Evolutionary conservation across 2,329 filamentous ascomycete genomes (phyloP), one percentile per base, ranked within the genome.

Genomic region (Botrytis deweyae): DNA sequence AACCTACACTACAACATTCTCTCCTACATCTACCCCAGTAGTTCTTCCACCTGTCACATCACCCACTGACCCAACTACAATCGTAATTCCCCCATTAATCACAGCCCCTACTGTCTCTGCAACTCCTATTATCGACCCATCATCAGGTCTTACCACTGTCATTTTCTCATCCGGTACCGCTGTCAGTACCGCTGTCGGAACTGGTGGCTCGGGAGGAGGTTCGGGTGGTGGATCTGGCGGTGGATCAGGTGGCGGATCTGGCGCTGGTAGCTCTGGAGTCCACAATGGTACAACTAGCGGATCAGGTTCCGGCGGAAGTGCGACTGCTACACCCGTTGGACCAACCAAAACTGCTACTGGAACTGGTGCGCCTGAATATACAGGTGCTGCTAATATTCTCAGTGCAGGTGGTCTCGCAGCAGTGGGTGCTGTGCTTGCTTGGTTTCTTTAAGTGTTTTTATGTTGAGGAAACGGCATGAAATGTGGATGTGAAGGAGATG

Each of bases 51-150:
- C 72, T 16, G 49, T 72, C 1, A 77, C 75, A 61, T 73, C 73
- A 65, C 72, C 75, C 58, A 72, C 64, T 1, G 40, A 40, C 33
- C 61, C 64, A 12, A 36, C 71, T 49, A 49, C 55, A 2, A 55
- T 64, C 73, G 59, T 49, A 58, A 46, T 12, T 69, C 46, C 69
- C 36, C 71, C 69, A 58, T 55, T 62, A 20, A 77, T 64, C 74
- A 76, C 75, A 14, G 75, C 63, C 74, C 75, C 74, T 74, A 75
- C 74, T 74, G 75, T 16, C 70, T 69, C 62, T 73, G 73, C 33
- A 42, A 74, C 40, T 52, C 22, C 18, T 7, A 33, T 33, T 22
- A 44, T 33, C 38, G 16, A 44, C 25, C 61, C 70, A 20, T 67
- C 61, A 63, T 63, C 61, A 8, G 38, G 61, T 40, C 22, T 63